These are phyloP conservation scores for Chaetoscypha palmicola DNA, from an alignment of 2,329 filamentous ascomycete genomes.

Conservation along the genomic window DNA sequence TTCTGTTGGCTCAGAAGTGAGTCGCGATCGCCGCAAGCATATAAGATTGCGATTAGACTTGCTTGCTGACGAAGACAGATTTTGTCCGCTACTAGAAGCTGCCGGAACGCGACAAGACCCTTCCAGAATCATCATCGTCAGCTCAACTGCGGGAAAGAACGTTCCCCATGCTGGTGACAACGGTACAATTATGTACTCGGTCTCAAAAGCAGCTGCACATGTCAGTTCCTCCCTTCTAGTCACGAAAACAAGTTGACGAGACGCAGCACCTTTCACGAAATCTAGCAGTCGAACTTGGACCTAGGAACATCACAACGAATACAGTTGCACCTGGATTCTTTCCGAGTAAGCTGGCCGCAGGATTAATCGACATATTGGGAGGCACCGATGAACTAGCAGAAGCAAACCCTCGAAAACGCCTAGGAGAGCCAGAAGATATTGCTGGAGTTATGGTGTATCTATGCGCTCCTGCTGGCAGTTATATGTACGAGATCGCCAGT, in stretches of 20 bases:
- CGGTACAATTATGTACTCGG: conserved; percentile 59
- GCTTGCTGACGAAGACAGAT: conserved; percentile 18
- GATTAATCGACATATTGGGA: conserved; percentile 54
- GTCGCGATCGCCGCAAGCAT: conserved; percentile 13
- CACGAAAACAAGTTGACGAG: conserved; percentile 14
- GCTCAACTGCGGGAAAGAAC: conserved; percentile 57
- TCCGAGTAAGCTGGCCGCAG: conserved; percentile 60
- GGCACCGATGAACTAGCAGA: conserved; percentile 45
- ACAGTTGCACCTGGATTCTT: conserved; percentile 63
- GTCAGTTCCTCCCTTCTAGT: conserved; percentile 20
- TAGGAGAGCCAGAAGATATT: conserved; percentile 53
- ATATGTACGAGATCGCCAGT: conserved; percentile 41
- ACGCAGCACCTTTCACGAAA: conserved; percentile 56
- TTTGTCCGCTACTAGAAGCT: conserved; percentile 42
- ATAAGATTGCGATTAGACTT: neutral
- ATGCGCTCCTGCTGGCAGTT: conserved; percentile 43
- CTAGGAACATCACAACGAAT: conserved; percentile 58
- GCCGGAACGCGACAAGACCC: conserved; percentile 46
- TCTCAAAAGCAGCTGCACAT: conserved; percentile 58
- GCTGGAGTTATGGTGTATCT: conserved; percentile 53
- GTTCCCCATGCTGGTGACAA: conserved; percentile 53
- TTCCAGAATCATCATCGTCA: conserved; percentile 58
- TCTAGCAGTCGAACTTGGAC: conserved; percentile 62
- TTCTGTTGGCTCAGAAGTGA: conserved; percentile 40
- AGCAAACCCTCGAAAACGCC: conserved; percentile 45